Base-by-base conservation (phyloP, 352 stramenopile genomes). In the Globisporangium radiosum region DNA sequence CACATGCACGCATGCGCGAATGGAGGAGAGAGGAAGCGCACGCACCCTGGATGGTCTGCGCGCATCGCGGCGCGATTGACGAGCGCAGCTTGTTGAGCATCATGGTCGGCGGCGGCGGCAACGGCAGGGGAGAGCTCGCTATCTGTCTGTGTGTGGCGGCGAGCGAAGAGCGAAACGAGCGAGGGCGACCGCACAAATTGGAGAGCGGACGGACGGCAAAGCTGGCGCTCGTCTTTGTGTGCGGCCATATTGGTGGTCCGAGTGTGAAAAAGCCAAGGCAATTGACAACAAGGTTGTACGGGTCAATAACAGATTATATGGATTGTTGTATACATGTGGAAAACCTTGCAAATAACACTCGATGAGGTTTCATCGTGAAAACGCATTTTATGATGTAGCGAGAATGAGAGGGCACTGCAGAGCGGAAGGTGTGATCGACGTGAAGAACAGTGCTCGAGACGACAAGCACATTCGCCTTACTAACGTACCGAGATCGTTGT, bases 41-140 rank as follows among this genome's bases (percentile, higher is more conserved):
- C 66, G 50, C 62, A 79, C 71, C 68, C 62, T 72, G 70, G 61
- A 84, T 40, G 63, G 69, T 67, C 69, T 88, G 69, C 57, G 66
- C 59, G 65, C 77, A 88, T 73, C 77, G 81, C 43, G 73, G 74
- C 61, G 74, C 68, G 57, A 84, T 63, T 56, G 74, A 82, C 36
- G 70, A 71, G 71, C 64, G 79, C 68, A 89, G 60, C 71, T 86
- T 87, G 65, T 80, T 82, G 57, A 91, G 81, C 81, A 91, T 85
- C 79, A 86, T 85, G 56, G 56, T 50, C 14, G 15, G 37, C 37
- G 50, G 50, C 36, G 38, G 52, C 15, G 56, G 49, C 42, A 19
- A 39, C 43, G 52, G 36, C 39, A 17, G 43, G 42, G 44, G 17
- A 42, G 48, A 17, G 40, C 51, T 51, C 43, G 56, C 38, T 54